Evolutionary conservation across 345 rosid genomes (phyloP).

Genomic region (Firmiana major): DNA sequence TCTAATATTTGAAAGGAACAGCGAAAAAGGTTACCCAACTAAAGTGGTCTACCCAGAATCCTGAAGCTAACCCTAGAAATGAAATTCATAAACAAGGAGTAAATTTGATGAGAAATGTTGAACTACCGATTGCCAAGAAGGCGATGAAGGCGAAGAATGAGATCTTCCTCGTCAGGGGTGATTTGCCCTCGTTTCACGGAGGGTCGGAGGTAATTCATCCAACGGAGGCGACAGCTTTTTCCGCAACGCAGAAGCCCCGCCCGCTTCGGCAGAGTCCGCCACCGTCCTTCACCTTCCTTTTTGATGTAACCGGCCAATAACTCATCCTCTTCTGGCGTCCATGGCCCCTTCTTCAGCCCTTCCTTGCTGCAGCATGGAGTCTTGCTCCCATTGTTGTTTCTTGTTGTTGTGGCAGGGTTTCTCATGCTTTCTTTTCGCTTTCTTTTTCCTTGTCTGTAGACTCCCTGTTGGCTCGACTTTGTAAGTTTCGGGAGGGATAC

Average conservation of each 20-base stretch:
- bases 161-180: constrained; percentile 64
- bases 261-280: constrained; percentile 59
- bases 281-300: constrained; percentile 53
- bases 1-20: neutral
- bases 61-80: neutral
- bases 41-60: neutral
- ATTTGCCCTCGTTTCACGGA: constrained; percentile 59
- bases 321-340: constrained; percentile 64
- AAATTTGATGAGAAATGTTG: neutral
- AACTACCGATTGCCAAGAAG: constrained; percentile 47
- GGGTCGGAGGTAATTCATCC: constrained; percentile 69
- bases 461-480: no score
- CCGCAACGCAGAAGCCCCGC: constrained; percentile 64
- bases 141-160: constrained; percentile 60
- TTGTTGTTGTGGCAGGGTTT: neutral
- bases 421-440: neutral
- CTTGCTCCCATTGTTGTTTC: neutral
- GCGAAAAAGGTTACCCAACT: constrained; percentile 17
- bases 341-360: constrained; percentile 59
- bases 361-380: constrained; percentile 57
- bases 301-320: constrained; percentile 45
- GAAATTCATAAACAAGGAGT: neutral
- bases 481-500: no score
- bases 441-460: neutral
- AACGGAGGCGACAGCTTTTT: constrained; percentile 70